Percentiles rank a stretch among this genome's conserved stretches.
phyloP scores from a whole-genome alignment of 495 filamentous ascomycete genomes.

The Penicillium soppii region DNA sequence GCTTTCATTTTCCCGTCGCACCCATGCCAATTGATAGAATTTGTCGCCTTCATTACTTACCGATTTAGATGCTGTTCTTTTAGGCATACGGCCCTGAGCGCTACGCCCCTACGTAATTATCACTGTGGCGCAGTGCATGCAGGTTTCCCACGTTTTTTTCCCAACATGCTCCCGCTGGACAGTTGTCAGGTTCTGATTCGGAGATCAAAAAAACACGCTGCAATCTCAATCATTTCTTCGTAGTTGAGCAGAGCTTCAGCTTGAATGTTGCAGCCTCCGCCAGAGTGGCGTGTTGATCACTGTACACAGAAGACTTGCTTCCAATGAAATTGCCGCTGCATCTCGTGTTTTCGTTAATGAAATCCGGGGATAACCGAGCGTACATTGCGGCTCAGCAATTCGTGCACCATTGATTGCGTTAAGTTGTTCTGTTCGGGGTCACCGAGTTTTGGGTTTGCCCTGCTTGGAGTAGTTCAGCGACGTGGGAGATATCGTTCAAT shows the following conservation, averaged over 20 bases:
- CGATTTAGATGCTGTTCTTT: too few species aligned
- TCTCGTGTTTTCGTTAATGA: not conserved
- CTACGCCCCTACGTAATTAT: too few species aligned
- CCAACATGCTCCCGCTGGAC: not conserved
- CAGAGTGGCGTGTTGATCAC: not conserved
- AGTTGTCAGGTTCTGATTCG: not conserved
- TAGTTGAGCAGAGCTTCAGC: not conserved
- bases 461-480: too few species aligned
- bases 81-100: too few species aligned
- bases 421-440: too few species aligned
- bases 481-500: too few species aligned
- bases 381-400: too few species aligned
- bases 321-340: not conserved
- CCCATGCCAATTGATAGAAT: too few species aligned
- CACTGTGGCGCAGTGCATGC: slow-evolving; percentile 6
- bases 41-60: too few species aligned
- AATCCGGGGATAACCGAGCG: not conserved
- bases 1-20: too few species aligned
- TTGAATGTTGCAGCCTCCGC: not conserved
- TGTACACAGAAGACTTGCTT: not conserved
- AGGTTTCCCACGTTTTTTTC: not conserved
- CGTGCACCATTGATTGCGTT: too few species aligned
- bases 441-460: too few species aligned
- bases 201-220: not conserved
- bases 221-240: not conserved